Percentiles rank a stretch among this genome's conserved stretches.
These are phyloP conservation scores for Penicillium bovifimosum DNA, from an alignment of 495 filamentous ascomycete genomes.

Conservation along the genomic window DNA sequence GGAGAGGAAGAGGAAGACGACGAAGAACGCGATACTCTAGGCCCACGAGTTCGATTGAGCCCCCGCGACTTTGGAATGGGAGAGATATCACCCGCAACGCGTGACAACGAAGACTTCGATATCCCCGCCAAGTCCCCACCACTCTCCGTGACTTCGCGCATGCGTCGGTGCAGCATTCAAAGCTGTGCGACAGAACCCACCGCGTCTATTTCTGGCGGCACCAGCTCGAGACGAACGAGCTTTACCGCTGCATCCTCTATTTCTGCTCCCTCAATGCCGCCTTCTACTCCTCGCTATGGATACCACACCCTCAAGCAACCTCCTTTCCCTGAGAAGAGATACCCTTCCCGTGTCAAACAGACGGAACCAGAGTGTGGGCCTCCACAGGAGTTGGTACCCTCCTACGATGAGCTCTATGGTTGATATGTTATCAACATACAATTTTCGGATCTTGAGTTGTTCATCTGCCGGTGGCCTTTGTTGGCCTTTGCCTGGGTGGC, in stretches of 20 bases:
- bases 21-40: slow-evolving; percentile 18
- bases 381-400: slow-evolving; percentile 36
- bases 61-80: slow-evolving; percentile 6
- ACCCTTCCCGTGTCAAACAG: slow-evolving; percentile 18
- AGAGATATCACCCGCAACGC: slow-evolving; percentile 3
- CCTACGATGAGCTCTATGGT: slow-evolving; percentile 44
- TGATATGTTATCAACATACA: slow-evolving; percentile 10
- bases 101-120: slow-evolving; percentile 19
- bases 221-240: slow-evolving; percentile 37
- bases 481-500: slow-evolving; percentile 2
- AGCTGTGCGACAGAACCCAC: slow-evolving; percentile 27
- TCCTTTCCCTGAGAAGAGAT: slow-evolving; percentile 20
- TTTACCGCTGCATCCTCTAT: slow-evolving; percentile 29
- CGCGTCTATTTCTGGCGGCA: slow-evolving; percentile 24
- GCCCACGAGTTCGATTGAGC: background rate
- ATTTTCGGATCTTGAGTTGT: background rate
- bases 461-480: slow-evolving; percentile 2
- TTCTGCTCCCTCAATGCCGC: slow-evolving; percentile 27
- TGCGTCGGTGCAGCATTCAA: slow-evolving; percentile 38
- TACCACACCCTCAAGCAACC: slow-evolving; percentile 1
- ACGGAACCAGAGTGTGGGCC: slow-evolving; percentile 16
- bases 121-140: slow-evolving; percentile 35
- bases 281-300: slow-evolving; percentile 26
- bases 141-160: slow-evolving; percentile 40
- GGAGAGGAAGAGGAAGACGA: slow-evolving; percentile 18